Evolutionary conservation across 2,329 filamentous ascomycete genomes (phyloP).

Genomic region (Cordyceps militaris): DNA sequence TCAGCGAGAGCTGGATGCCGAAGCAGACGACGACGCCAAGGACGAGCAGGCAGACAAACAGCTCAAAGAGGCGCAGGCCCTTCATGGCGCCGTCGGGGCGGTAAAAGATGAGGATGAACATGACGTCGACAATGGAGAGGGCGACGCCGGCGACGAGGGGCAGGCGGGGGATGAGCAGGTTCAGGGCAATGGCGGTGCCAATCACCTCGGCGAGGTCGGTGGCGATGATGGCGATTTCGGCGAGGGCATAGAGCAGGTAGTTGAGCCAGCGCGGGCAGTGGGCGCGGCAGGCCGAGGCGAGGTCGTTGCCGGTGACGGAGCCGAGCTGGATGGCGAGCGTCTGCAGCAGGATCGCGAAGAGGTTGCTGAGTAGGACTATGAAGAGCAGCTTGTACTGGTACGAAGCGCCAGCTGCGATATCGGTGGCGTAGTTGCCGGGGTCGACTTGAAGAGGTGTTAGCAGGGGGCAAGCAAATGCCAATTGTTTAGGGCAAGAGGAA

Average conservation of each 20-base stretch:
- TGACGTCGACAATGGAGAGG: slow-evolving; percentile 60
- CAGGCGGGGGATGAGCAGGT: slow-evolving; percentile 55
- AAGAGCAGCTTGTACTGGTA: slow-evolving; percentile 62
- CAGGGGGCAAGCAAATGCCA: not conserved
- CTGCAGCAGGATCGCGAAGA: slow-evolving; percentile 66
- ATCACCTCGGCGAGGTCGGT: slow-evolving; percentile 69
- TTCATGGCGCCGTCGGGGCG: slow-evolving; percentile 51
- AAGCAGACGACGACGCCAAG: slow-evolving; percentile 59
- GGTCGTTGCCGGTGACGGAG: slow-evolving; percentile 59
- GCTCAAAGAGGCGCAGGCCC: slow-evolving; percentile 55
- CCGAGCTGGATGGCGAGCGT: slow-evolving; percentile 62
- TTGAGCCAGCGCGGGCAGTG: slow-evolving; percentile 62
- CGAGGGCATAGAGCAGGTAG: slow-evolving; percentile 52
- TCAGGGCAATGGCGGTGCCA: slow-evolving; percentile 62
- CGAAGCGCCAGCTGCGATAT: slow-evolving; percentile 59
- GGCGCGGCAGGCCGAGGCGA: slow-evolving; percentile 58
- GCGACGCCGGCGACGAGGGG: slow-evolving; percentile 63
- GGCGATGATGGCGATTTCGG: slow-evolving; percentile 62
- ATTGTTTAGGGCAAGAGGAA: not conserved
- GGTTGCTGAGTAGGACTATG: slow-evolving; percentile 60
- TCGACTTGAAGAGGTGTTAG: slow-evolving; percentile 32
- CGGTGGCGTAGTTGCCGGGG: slow-evolving; percentile 63
- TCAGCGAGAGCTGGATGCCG: slow-evolving; percentile 60
- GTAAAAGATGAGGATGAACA: slow-evolving; percentile 62
- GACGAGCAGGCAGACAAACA: slow-evolving; percentile 56